Evolutionary conservation across 768 basidiomycete species (phyloP), one percentile per base, ranked within the genome.

Genomic region (Lentinula edodes): DNA sequence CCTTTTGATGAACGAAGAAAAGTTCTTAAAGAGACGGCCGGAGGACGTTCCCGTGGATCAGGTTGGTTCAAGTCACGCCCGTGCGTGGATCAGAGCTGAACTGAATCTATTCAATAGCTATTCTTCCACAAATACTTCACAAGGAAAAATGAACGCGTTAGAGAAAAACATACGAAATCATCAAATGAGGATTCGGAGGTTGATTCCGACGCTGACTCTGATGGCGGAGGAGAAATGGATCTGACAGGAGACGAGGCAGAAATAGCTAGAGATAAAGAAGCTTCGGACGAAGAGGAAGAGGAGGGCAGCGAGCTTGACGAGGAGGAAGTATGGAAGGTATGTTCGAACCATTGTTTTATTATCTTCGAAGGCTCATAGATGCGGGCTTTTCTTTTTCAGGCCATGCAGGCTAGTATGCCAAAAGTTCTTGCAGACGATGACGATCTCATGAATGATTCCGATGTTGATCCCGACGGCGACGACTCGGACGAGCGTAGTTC

Each of bases 101-200:
- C 64, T 39, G 64, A 35, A 2, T 54, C 10, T 12, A 12, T 15
- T 56, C n/a, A 36, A 4, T 60, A 93, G 93, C 68, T 91, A 36
- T 98, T 98, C 80, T 97, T 94, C 78, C 88, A 98, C 72, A 87
- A 87, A 66, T 98, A 85, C 76, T 98, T 97, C 71, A 80, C 84
- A 9, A 80, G 79, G 66, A 95, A 92, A 73, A 76, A 83, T 36
- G 81, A 82, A 66, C 79, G 74, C 66, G 81, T 81, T 58, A 78
- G 77, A 67, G 76, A 76, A 28, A 85, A 76, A 67, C 71, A 70
- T 65, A 68, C 78, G 9, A 62, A 72, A 41, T 68, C 70, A 57
- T 66, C 78, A 51, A 70, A 69, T 1, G 77, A 72, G 46, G 72
- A 76, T 3, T 73, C 85, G 63, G 78, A 75, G 20, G 71, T 69